A percentile compares a stretch with the other conserved stretches of the same genome.
Evolutionary conservation across 768 basidiomycete species (phyloP).

Genomic region (Mycena polygramma): DNA sequence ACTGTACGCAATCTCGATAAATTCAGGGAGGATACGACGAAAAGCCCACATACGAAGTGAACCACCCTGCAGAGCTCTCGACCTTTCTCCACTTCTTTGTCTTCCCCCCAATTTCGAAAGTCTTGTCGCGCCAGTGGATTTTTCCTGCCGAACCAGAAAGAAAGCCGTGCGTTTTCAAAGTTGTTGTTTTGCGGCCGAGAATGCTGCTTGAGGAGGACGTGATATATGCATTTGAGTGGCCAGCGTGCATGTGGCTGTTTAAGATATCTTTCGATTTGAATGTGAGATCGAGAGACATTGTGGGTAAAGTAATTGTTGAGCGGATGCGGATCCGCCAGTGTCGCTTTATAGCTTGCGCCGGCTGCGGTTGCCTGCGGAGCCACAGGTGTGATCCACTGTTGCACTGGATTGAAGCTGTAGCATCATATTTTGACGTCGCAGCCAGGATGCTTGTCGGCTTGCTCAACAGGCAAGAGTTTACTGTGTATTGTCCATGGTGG

Average conservation of each 20-base stretch:
- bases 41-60: not conserved
- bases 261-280: slow-evolving; percentile 16
- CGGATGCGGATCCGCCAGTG: no score
- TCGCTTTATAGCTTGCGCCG: no score
- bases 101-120: slow-evolving; percentile 4
- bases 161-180: not conserved
- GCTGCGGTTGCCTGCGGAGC: no score
- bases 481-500: no score
- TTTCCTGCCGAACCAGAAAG: slow-evolving; percentile 4
- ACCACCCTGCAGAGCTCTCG: not conserved
- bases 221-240: slow-evolving; percentile 2
- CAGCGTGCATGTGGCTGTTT: not conserved
- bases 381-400: no score
- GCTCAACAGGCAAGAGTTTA: no score
- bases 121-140: slow-evolving; percentile 10
- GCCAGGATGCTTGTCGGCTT: no score
- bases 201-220: not conserved
- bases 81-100: slow-evolving; percentile 5
- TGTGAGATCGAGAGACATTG: slow-evolving; percentile 7
- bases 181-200: not conserved
- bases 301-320: not conserved
- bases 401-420: no score
- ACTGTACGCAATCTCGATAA: not conserved
- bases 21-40: not conserved
- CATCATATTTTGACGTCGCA: no score